Evolutionary conservation across 2,329 filamentous ascomycete species (phyloP).

Genomic region (Pseudogymnoascus sp.): DNA sequence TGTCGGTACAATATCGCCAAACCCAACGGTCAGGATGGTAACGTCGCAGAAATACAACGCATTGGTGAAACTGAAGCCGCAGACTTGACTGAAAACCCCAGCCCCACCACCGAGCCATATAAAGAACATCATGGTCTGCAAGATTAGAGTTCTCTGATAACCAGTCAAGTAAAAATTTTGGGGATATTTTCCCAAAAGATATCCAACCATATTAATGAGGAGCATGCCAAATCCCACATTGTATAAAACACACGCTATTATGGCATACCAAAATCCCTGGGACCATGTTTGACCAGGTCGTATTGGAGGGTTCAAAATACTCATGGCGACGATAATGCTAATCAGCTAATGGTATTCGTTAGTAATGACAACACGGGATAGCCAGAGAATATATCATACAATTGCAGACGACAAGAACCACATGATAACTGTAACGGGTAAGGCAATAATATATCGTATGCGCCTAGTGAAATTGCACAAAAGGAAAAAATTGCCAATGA

Average conservation of each 20-base stretch:
- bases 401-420: constrained; percentile 58
- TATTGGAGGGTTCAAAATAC: constrained; percentile 42
- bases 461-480: constrained; percentile 62
- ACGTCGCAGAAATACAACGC: constrained; percentile 55
- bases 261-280: constrained; percentile 63
- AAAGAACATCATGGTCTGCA: constrained; percentile 65
- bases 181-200: constrained; percentile 60
- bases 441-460: constrained; percentile 58
- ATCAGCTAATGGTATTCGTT: constrained; percentile 38
- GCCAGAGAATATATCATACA: constrained; percentile 51
- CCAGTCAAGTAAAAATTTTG: constrained; percentile 60
- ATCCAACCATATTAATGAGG: constrained; percentile 64
- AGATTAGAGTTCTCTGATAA: constrained; percentile 59
- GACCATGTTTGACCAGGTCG: constrained; percentile 48
- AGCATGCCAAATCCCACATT: constrained; percentile 54
- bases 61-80: constrained; percentile 53
- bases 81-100: constrained; percentile 50
- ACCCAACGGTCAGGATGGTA: constrained; percentile 53
- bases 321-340: constrained; percentile 49
- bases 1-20: constrained; percentile 52
- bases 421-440: constrained; percentile 59
- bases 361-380: constrained; percentile 44
- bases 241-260: constrained; percentile 57
- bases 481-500: constrained; percentile 60
- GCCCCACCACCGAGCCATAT: constrained; percentile 61